phyloP scores from a whole-genome alignment of 164 flowering plant genomes.

The Magnolia officinalis region DNA sequence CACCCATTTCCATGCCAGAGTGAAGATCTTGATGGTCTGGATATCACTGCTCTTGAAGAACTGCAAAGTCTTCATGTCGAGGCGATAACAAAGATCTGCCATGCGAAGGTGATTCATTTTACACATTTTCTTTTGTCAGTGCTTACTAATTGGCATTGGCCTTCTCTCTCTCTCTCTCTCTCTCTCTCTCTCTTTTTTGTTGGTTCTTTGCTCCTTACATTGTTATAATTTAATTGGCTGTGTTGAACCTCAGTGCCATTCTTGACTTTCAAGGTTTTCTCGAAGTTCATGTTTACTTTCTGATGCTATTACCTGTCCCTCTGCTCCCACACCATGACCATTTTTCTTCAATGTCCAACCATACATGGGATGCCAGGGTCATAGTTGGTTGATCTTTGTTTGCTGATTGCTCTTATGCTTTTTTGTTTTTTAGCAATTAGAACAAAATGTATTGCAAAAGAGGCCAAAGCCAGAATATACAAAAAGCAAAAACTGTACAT shows the following conservation, averaged over 20 bases:
- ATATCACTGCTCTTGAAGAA: slow-evolving; percentile 46
- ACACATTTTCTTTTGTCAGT: neutral
- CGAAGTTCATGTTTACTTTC: no score
- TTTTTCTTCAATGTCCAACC: no score
- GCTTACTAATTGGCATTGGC: neutral
- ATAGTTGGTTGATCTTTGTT: no score
- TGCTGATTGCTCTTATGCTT: no score
- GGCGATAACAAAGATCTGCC: slow-evolving; percentile 64
- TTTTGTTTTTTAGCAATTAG: no score
- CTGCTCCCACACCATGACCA: no score
- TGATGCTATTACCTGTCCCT: no score
- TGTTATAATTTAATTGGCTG: neutral
- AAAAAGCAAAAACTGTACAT: no score
- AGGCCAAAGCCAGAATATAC: no score
- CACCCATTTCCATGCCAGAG: slow-evolving; percentile 29
- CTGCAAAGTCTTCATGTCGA: slow-evolving; percentile 64
- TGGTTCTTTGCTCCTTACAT: neutral
- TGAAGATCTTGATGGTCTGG: slow-evolving; percentile 46
- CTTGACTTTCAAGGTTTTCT: neutral
- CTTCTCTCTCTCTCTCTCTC: neutral
- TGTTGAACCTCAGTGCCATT: neutral
- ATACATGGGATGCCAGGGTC: no score
- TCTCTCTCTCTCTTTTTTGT: neutral
- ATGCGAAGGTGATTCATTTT: slow-evolving; percentile 47
- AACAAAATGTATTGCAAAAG: no score